phyloP scores from a whole-genome alignment of 768 basidiomycete genomes.

The Scleroderma bovista region DNA sequence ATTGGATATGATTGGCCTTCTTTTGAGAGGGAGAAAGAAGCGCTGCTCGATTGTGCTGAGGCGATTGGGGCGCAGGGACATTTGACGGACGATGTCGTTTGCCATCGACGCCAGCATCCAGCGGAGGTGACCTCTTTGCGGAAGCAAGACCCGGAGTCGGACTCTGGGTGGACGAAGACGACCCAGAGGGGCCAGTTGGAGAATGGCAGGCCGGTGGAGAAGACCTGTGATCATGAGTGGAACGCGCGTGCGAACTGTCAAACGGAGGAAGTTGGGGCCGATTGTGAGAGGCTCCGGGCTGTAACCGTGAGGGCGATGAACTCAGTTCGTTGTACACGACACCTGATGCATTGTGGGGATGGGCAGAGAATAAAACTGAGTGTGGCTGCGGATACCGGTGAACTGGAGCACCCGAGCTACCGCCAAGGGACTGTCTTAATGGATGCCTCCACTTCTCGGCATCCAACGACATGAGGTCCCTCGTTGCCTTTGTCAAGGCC shows the following conservation, averaged over 20 bases:
- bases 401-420: constrained; percentile 6
- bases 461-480: constrained; percentile 77
- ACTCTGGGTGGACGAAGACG: constrained; percentile 2
- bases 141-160: constrained; percentile 8
- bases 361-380: constrained; percentile 13
- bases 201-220: constrained; percentile 24
- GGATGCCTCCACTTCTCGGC: constrained; percentile 33
- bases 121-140: constrained; percentile 23
- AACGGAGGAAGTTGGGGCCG: constrained; percentile 5
- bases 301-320: constrained; percentile 4
- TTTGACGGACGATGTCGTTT: constrained; percentile 30
- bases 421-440: constrained; percentile 10
- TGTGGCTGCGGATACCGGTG: constrained; percentile 16
- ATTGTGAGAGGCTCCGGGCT: constrained; percentile 4
- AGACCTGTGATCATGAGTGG: constrained; percentile 12
- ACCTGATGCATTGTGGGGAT: constrained; percentile 11
- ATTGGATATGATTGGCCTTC: constrained; percentile 90
- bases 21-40: constrained; percentile 82
- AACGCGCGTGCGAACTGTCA: constrained; percentile 7
- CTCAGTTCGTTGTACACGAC: constrained; percentile 4
- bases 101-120: constrained; percentile 19
- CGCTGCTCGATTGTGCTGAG: constrained; percentile 11
- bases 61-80: constrained; percentile 3
- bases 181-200: constrained; percentile 13
- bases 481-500: constrained; percentile 72